phyloP scores from a whole-genome alignment of 768 basidiomycete species.

The Amanita brunnescens region DNA sequence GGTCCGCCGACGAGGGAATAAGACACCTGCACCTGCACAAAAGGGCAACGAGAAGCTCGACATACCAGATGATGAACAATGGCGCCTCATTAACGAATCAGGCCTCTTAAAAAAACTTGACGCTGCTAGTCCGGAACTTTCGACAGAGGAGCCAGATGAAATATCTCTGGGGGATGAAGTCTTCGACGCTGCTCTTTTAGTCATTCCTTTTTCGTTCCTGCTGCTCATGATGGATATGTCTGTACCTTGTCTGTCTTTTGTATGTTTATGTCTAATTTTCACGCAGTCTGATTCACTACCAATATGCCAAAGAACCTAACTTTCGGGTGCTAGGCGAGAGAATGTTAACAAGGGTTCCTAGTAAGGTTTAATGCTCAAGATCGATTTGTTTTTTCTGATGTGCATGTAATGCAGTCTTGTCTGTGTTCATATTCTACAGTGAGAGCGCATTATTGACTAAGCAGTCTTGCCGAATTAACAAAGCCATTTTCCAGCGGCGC shows the following conservation, averaged over 20 bases:
- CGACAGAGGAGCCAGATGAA: slow-evolving; percentile 31
- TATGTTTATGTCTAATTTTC: slow-evolving; percentile 4
- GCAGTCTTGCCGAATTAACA: neutral
- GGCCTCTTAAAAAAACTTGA: slow-evolving; percentile 40
- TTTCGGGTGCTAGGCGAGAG: slow-evolving; percentile 41
- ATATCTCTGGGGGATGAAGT: slow-evolving; percentile 53
- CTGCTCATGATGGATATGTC: slow-evolving; percentile 83
- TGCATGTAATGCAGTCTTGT: slow-evolving; percentile 41
- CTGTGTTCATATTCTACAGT: slow-evolving; percentile 74
- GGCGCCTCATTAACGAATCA: slow-evolving; percentile 62
- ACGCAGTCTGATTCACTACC: slow-evolving; percentile 65
- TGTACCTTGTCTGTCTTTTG: slow-evolving; percentile 20
- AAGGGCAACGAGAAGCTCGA: slow-evolving; percentile 23
- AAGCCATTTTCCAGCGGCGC: slow-evolving; percentile 35
- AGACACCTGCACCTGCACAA: slow-evolving; percentile 13
- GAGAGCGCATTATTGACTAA: slow-evolving; percentile 16
- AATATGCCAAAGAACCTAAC: slow-evolving; percentile 59
- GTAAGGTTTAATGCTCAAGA: slow-evolving; percentile 34
- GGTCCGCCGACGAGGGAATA: neutral
- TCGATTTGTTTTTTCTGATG: neutral
- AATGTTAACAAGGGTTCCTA: slow-evolving; percentile 61
- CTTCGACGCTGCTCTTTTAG: slow-evolving; percentile 52
- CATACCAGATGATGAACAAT: slow-evolving; percentile 69
- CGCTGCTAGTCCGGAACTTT: slow-evolving; percentile 4
- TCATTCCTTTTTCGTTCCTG: slow-evolving; percentile 69